Base-by-base conservation (phyloP, 306 rosid genomes). In the Leucaena leucocephala region DNA sequence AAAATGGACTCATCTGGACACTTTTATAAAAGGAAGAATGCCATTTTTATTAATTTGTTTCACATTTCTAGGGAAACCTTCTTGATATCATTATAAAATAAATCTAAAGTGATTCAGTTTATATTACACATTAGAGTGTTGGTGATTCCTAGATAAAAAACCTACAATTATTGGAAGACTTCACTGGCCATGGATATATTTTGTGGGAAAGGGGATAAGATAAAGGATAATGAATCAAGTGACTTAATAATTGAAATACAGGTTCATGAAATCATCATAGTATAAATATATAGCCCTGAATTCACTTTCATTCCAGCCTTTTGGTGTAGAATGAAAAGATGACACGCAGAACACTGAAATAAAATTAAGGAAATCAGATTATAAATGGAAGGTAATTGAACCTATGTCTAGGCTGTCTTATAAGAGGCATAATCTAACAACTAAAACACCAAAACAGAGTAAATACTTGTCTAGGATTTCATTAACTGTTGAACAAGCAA, bases 91-190 rank as follows among this genome's bases (percentile, higher is more conserved):
- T 63, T 76, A 8, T 10, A 1, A 36, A 55, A 48, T 71, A 70
- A 71, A 42, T 50, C 21, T 27, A 12, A 19, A 40, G 75, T 38
- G 46, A 59, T 59, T 27, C 39, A 27, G 38, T 4, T 59, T 33
- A n/a, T 52, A 48, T n/a, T n/a, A 71, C 33, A n/a, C 75, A 71
- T 52, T 62, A 49, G 22, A n/a, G 64, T 59, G n/a, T 75, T 58
- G 34, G 35, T 39, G 69, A 43, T 42, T 36, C 63, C 48, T 43
- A 33, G 33, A 34, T 40, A 52, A 44, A 46, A 19, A 54, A 38
- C 7, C 75, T 43, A 17, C 49, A 17, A 7, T 21, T 19, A 8
- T 66, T 64, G 52, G 16, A n/a, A 17, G 40, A 36, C 40, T 13
- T 3, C 75, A 54, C 16, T 57, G 61, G 16, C 65, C 34, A 58